Conservation (phyloP, 2,329 filamentous ascomycete genomes). For the Neonectria coccinea region DNA sequence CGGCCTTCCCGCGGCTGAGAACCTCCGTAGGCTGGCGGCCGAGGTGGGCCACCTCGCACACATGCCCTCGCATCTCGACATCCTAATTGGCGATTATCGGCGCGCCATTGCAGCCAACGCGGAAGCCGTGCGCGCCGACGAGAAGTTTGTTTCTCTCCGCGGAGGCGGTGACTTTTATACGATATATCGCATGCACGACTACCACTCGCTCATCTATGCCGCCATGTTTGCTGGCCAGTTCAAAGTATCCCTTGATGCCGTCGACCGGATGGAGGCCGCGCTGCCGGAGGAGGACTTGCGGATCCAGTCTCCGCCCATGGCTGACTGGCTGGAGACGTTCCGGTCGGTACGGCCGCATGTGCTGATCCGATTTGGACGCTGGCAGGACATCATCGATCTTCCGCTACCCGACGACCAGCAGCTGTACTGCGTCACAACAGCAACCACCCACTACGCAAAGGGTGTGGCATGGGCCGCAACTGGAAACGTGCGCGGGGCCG, state of each 20-base stretch:
- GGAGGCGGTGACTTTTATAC: constrained; percentile 77
- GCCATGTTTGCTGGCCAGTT: constrained; percentile 80
- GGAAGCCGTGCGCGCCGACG: constrained; percentile 73
- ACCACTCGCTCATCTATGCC: constrained; percentile 79
- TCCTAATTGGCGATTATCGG: constrained; percentile 77
- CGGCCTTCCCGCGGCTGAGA: constrained; percentile 69
- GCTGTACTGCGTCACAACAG: constrained; percentile 75
- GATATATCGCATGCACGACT: constrained; percentile 77
- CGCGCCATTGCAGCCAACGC: constrained; percentile 70
- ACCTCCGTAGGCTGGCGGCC: constrained; percentile 71
- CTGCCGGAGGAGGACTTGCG: constrained; percentile 65
- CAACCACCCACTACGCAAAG: constrained; percentile 75
- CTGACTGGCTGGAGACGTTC: constrained; percentile 79
- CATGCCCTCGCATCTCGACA: constrained; percentile 81
- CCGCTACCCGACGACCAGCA: constrained; percentile 65
- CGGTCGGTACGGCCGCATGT: constrained; percentile 74
- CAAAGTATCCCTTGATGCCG: constrained; percentile 69
- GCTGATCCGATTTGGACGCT: constrained; percentile 76
- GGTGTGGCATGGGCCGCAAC: constrained; percentile 73
- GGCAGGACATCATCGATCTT: constrained; percentile 72
- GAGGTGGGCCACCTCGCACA: constrained; percentile 77
- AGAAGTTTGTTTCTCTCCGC: constrained; percentile 68
- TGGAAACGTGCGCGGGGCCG: constrained; percentile 64
- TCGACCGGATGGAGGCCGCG: constrained; percentile 66
- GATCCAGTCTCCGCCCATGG: constrained; percentile 73